phyloP scores from a whole-genome alignment of 768 basidiomycete species.

The Leccinum obscurum region DNA sequence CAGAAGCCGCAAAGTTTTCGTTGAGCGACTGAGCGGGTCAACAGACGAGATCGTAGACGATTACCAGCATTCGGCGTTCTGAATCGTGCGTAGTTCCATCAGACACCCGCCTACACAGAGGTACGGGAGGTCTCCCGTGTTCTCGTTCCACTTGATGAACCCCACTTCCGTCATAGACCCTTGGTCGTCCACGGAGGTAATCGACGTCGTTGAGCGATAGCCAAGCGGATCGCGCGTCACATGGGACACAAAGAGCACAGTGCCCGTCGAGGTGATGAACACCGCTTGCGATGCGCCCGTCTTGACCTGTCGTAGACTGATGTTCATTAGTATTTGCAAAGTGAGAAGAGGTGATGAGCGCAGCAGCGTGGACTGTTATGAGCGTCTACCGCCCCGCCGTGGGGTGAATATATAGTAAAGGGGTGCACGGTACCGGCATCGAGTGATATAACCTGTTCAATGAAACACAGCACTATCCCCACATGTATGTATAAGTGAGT shows the following conservation, averaged over 20 bases:
- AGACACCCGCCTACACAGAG: slow-evolving; percentile 1
- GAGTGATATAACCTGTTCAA: background rate
- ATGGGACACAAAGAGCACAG: slow-evolving; percentile 15
- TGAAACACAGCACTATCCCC: slow-evolving; percentile 1
- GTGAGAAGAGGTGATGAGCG: background rate
- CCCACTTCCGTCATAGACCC: slow-evolving; percentile 12
- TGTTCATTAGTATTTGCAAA: slow-evolving; percentile 13
- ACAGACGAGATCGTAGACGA: background rate
- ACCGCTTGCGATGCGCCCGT: slow-evolving; percentile 9
- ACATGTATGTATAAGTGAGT: background rate
- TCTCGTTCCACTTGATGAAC: slow-evolving; percentile 19
- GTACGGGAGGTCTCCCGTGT: background rate
- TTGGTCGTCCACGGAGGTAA: slow-evolving; percentile 15
- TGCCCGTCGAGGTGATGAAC: slow-evolving; percentile 20
- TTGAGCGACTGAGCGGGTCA: background rate
- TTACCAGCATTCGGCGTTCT: slow-evolving; percentile 5
- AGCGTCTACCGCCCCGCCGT: background rate
- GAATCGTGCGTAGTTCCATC: slow-evolving; percentile 5
- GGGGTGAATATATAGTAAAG: background rate
- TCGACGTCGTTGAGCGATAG: slow-evolving; percentile 1
- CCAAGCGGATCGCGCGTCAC: slow-evolving; percentile 1
- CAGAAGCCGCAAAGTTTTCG: background rate
- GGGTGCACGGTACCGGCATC: background rate
- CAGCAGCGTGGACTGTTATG: background rate
- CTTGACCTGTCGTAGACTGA: slow-evolving; percentile 20